Conservation (phyloP, 139 green algal species). For the Axilococcus clingmanii region DNA sequence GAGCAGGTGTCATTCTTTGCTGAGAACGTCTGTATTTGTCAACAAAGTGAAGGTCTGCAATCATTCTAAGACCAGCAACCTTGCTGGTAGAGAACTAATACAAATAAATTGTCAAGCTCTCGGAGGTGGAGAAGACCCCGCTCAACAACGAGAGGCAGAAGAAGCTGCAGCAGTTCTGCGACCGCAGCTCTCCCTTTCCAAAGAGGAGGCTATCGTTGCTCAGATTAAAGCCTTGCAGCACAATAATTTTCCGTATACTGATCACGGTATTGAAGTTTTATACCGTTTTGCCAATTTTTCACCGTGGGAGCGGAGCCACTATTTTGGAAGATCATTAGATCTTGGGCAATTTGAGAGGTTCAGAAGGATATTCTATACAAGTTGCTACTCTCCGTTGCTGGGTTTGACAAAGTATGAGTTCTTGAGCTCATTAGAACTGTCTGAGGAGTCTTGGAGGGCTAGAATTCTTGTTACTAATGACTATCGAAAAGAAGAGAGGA, state of each 20-base stretch:
- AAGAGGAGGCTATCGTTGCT: background rate
- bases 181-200: background rate
- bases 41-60: too few relatives aligned
- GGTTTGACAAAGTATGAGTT: slow-evolving; percentile 4
- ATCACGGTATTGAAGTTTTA: slow-evolving; percentile 22
- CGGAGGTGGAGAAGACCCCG: too few relatives aligned
- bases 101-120: too few relatives aligned
- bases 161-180: background rate
- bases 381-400: slow-evolving; percentile 15
- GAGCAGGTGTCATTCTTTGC: too few relatives aligned
- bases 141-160: background rate
- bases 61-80: too few relatives aligned
- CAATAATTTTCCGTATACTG: slow-evolving; percentile 20
- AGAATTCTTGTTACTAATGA: slow-evolving; percentile 11
- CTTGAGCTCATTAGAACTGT: slow-evolving; percentile 11
- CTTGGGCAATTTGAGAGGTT: slow-evolving; percentile 27
- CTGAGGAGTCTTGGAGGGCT: slow-evolving; percentile 15
- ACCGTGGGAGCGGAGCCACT: slow-evolving; percentile 11
- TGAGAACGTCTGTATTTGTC: too few relatives aligned
- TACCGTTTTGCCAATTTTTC: slow-evolving; percentile 19
- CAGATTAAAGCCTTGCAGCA: slow-evolving; percentile 19
- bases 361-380: slow-evolving; percentile 26
- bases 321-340: slow-evolving; percentile 21
- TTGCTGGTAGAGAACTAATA: too few relatives aligned
- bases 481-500: slow-evolving; percentile 2